Conservation (phyloP, 352 stramenopile species). For the Pythium dissotocum region DNA sequence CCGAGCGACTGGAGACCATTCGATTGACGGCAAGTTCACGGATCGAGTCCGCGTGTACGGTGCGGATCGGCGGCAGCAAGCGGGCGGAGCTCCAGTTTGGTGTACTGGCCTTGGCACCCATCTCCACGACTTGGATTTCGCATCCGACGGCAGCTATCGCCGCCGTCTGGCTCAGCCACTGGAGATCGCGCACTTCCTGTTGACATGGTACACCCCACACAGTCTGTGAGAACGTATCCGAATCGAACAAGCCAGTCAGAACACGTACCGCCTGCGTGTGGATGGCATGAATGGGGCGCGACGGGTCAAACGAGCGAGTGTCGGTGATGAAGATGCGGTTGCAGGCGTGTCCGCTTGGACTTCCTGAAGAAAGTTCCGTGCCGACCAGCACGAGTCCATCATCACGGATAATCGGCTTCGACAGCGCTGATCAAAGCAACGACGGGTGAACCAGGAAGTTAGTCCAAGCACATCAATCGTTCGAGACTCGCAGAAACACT, state of each 20-base stretch:
- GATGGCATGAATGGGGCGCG: constrained; percentile 35
- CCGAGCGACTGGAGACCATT: neutral
- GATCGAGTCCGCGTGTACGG: constrained; percentile 70
- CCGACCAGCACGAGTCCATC: constrained; percentile 74
- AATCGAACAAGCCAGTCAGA: neutral
- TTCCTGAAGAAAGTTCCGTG: constrained; percentile 38
- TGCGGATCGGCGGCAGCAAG: constrained; percentile 52
- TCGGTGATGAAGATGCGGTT: constrained; percentile 74
- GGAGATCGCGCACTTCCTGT: constrained; percentile 72
- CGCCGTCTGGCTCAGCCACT: constrained; percentile 52
- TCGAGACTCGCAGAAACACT: neutral
- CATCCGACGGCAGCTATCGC: constrained; percentile 68
- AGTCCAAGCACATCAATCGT: neutral
- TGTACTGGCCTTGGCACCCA: constrained; percentile 20
- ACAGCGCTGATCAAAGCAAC: constrained; percentile 49
- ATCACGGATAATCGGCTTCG: constrained; percentile 74
- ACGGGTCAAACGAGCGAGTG: constrained; percentile 31
- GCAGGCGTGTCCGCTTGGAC: neutral
- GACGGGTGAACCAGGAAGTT: neutral
- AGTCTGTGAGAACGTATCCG: neutral
- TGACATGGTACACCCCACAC: neutral
- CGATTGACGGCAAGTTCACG: constrained; percentile 61
- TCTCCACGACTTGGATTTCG: constrained; percentile 64
- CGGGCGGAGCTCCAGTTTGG: constrained; percentile 18
- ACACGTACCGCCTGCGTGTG: constrained; percentile 42